Conservation (phyloP, 2,329 filamentous ascomycete species). For the Claviceps monticola region DNA sequence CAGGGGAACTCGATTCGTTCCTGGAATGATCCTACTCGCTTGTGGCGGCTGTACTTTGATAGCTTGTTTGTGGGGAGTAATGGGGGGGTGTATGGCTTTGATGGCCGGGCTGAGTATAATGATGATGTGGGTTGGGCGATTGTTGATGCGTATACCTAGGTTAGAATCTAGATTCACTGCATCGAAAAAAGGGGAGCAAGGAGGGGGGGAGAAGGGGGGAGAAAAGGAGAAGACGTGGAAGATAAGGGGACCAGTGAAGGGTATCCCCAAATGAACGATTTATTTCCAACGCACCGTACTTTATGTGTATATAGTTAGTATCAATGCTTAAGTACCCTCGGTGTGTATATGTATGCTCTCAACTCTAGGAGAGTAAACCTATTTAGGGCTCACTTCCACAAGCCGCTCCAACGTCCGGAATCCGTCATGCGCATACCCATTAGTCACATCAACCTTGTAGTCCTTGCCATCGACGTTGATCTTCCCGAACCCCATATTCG, state of each 20-base stretch:
- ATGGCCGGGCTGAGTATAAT: not conserved
- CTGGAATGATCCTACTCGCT: slow-evolving; percentile 48
- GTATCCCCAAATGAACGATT: too few species aligned
- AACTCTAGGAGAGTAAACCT: not conserved
- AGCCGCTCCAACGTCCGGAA: slow-evolving; percentile 45
- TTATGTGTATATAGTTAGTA: too few species aligned
- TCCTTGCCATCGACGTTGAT: slow-evolving; percentile 31
- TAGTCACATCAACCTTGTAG: slow-evolving; percentile 45
- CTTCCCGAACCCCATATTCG: slow-evolving; percentile 41
- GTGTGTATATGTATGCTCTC: not conserved
- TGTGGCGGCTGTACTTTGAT: slow-evolving; percentile 36
- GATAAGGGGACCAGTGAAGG: too few species aligned
- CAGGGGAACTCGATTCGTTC: slow-evolving; percentile 37
- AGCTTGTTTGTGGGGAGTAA: not conserved
- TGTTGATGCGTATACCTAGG: not conserved
- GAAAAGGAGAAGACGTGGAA: too few species aligned
- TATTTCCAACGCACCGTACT: too few species aligned
- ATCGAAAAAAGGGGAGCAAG: not conserved
- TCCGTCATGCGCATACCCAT: slow-evolving; percentile 44
- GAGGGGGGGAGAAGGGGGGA: too few species aligned
- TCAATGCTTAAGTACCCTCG: too few species aligned
- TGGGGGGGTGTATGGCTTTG: not conserved
- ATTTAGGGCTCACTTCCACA: slow-evolving; percentile 14
- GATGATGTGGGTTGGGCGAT: not conserved
- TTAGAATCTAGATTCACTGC: too few species aligned